Evolutionary conservation across 768 basidiomycete species (phyloP).

Genomic region (Kwoniella botswanensis): DNA sequence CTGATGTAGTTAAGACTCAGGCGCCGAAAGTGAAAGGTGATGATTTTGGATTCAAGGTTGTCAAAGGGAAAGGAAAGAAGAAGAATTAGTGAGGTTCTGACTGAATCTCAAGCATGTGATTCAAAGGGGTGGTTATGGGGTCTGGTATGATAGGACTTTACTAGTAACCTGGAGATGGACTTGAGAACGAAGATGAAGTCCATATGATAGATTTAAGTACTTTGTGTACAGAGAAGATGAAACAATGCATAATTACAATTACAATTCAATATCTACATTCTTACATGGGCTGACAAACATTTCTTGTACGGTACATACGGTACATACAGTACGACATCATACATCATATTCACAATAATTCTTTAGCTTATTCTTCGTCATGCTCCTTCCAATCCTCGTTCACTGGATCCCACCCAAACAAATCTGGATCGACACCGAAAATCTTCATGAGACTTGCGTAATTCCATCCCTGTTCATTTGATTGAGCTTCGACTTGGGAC

Average conservation of each 20-base stretch:
- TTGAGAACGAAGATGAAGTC: too few relatives aligned
- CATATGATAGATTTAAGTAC: too few relatives aligned
- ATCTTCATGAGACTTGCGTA: constrained; percentile 42
- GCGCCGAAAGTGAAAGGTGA: constrained; percentile 69
- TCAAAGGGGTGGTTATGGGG: not conserved
- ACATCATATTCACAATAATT: too few relatives aligned
- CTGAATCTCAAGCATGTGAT: not conserved
- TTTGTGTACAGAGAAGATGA: too few relatives aligned
- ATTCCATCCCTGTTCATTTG: constrained; percentile 35
- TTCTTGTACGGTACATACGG: too few relatives aligned
- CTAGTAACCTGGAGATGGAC: too few relatives aligned
- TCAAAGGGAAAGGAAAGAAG: constrained; percentile 90
- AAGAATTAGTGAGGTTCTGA: constrained; percentile 28
- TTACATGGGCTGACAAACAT: too few relatives aligned
- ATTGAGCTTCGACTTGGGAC: not conserved
- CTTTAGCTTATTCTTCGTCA: not conserved
- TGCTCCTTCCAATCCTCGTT: constrained; percentile 47
- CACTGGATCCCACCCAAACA: constrained; percentile 51
- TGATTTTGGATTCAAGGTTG: constrained; percentile 92
- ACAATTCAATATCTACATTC: too few relatives aligned
- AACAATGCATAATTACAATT: too few relatives aligned
- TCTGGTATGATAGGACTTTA: not conserved
- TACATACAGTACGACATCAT: too few relatives aligned
- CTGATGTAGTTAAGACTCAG: constrained; percentile 78
- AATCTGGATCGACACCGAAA: constrained; percentile 47